Percentiles rank a stretch among this genome's conserved stretches.
Conservation (phyloP, 2,329 filamentous ascomycete genomes). For the Aureobasidium sp. region DNA sequence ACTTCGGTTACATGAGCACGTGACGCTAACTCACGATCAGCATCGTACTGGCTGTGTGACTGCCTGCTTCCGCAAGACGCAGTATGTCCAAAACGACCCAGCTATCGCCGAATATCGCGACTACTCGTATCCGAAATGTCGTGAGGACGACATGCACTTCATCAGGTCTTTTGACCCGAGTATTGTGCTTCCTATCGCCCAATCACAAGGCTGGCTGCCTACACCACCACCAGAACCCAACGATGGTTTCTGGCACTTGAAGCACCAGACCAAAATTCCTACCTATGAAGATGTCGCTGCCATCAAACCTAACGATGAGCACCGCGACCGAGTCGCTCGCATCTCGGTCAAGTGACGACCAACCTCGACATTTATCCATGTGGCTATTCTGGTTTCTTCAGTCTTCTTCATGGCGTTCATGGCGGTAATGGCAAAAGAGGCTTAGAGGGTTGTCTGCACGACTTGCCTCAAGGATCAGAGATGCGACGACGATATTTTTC, state of each 20-base stretch:
- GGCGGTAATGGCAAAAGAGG: neutral
- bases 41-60: constrained; percentile 89
- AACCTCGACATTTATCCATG: neutral
- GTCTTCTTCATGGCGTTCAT: neutral
- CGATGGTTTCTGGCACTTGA: constrained; percentile 5
- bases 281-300: constrained; percentile 3
- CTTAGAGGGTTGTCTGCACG: neutral
- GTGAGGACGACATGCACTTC: constrained; percentile 38
- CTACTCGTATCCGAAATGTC: constrained; percentile 47
- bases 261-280: neutral
- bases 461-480: neutral
- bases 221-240: constrained; percentile 13
- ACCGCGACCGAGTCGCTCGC: neutral
- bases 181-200: constrained; percentile 5
- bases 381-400: neutral
- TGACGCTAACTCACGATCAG: neutral
- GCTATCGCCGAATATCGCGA: constrained; percentile 66
- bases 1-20: neutral
- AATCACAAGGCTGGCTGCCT: constrained; percentile 13
- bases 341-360: constrained; percentile 8
- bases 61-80: constrained; percentile 65
- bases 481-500: neutral
- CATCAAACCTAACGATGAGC: neutral
- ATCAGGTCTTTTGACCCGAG: constrained; percentile 24
- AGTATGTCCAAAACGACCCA: constrained; percentile 54